A percentile compares a stretch with the other conserved stretches of the same genome.
Conservation (phyloP, 495 filamentous ascomycete genomes). For the Lasiosphaeria miniovina region DNA sequence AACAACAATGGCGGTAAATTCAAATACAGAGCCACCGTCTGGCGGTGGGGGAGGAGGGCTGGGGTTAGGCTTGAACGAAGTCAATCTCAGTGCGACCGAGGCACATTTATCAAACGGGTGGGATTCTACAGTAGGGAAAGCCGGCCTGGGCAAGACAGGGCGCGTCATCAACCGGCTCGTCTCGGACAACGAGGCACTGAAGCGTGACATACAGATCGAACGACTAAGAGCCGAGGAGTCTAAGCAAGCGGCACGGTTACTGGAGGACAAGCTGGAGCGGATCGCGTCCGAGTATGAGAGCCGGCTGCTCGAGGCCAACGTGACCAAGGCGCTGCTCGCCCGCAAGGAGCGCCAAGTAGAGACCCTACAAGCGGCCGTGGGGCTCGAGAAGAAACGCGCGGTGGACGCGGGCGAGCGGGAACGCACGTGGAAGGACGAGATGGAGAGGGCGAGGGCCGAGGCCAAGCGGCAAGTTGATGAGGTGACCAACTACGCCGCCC, state of each 20-base stretch:
- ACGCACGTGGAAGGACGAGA: constrained; percentile 56
- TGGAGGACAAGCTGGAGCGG: constrained; percentile 71
- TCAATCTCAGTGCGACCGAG: constrained; percentile 18
- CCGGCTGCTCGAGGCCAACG: constrained; percentile 65
- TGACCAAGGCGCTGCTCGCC: constrained; percentile 66
- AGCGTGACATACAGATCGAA: constrained; percentile 74
- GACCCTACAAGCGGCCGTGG: constrained; percentile 62
- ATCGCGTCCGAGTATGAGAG: constrained; percentile 63
- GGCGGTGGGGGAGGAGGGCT: constrained; percentile 34
- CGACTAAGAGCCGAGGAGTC: constrained; percentile 69
- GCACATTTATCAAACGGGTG: constrained; percentile 41
- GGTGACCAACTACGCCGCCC: constrained; percentile 51
- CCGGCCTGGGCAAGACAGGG: constrained; percentile 83
- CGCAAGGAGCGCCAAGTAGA: constrained; percentile 80
- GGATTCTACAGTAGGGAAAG: constrained; percentile 75
- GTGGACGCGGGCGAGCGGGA: constrained; percentile 58
- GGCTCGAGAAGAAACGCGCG: constrained; percentile 64
- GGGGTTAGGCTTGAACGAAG: not conserved
- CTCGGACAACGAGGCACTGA: constrained; percentile 81
- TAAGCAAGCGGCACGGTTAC: constrained; percentile 65
- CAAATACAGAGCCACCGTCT: constrained; percentile 8
- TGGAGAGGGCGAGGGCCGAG: constrained; percentile 59
- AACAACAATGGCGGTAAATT: constrained; percentile 11
- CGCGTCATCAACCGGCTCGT: constrained; percentile 87
- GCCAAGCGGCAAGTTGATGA: constrained; percentile 62